Base-by-base conservation (phyloP, 2,329 filamentous ascomycete species). In the Aureobasidium sp. region DNA sequence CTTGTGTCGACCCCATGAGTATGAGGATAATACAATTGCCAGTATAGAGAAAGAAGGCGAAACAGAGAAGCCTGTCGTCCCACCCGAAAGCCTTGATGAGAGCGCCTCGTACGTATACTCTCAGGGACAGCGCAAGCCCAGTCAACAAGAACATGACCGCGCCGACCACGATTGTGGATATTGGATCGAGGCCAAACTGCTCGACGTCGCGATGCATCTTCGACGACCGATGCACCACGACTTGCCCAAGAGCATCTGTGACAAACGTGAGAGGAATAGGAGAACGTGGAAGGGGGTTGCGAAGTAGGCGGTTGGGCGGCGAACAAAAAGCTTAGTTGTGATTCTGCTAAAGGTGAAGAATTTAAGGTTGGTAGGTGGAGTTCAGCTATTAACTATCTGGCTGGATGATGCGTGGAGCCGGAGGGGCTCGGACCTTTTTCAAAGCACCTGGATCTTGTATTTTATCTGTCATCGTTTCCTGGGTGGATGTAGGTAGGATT, bases 61-160 rank as follows among this genome's bases (percentile, higher is more conserved):
- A 29, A 46, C 63, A 43, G 10, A 65, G 61, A 26, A 61, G 32
- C 39, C 56, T 59, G 51, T 65, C 64, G 27, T 65, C 64, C 57
- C 55, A 59, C 17, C 64, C 61, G 20, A 65, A 61, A 26, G 64
- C 24, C 27, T 53, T 48, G 29, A 53, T 63, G 24, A 65, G 34
- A 52, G 61, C 51, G 27, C 53, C 56, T 32, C 64, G 64, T 43
- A 63, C 52, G 41, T 62, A 65, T 13, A 65, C 37, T 12, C 64
- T 59, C 44, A 65, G 15, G 20, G 48, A 47, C 20, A 65, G 47
- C 20, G 61, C 59, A 43, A 65, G 55, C 1, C 50, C 60, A 8
- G 63, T 62, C 29, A 63, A 39, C 17, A 65, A 17, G 9, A 65
- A 37, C 37, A 61, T 51, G 17, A 52, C 46, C 13, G 24, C 39